Evolutionary conservation across 2,329 filamentous ascomycete species (phyloP).

Genomic region (Ophidiomyces ophidiicola): DNA sequence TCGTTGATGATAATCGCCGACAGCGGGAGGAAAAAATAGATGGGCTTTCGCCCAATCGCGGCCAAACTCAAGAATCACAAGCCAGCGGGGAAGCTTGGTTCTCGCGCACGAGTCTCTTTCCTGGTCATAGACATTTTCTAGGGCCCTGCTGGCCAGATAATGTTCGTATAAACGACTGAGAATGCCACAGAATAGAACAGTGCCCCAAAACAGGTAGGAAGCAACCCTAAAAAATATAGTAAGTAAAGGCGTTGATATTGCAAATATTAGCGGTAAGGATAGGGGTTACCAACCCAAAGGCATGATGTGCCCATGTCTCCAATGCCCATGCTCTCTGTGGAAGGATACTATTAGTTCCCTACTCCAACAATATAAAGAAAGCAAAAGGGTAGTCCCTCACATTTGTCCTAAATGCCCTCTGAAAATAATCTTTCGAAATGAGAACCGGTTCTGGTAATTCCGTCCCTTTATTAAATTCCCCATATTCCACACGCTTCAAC

Average conservation of each 20-base stretch:
- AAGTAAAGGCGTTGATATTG: not conserved
- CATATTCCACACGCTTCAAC: slow-evolving; percentile 7
- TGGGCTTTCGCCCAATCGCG: slow-evolving; percentile 8
- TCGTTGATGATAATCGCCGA: slow-evolving; percentile 27
- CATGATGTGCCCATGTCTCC: slow-evolving; percentile 26
- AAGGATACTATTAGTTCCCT: slow-evolving; percentile 1
- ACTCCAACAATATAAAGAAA: not conserved
- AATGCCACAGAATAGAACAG: slow-evolving; percentile 8
- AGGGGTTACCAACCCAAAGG: slow-evolving; percentile 25
- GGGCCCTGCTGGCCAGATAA: not conserved
- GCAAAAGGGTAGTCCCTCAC: slow-evolving; percentile 1
- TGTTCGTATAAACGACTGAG: slow-evolving; percentile 6
- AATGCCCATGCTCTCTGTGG: slow-evolving; percentile 24
- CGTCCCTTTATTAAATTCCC: slow-evolving; percentile 4
- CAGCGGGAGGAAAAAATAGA: slow-evolving; percentile 8
- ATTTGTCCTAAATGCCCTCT: slow-evolving; percentile 11
- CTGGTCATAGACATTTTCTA: slow-evolving; percentile 10
- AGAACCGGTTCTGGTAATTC: slow-evolving; percentile 1
- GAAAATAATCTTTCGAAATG: slow-evolving; percentile 10
- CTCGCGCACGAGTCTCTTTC: slow-evolving; percentile 10
- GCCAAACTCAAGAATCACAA: not conserved
- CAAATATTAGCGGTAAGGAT: not conserved
- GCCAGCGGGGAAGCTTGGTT: not conserved
- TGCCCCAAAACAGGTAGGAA: slow-evolving; percentile 12
- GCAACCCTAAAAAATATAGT: slow-evolving; percentile 1